A percentile compares a stretch with the other conserved stretches of the same genome.
phyloP scores from a whole-genome alignment of 2,329 filamentous ascomycete genomes.

The Fusarium mexicanum region DNA sequence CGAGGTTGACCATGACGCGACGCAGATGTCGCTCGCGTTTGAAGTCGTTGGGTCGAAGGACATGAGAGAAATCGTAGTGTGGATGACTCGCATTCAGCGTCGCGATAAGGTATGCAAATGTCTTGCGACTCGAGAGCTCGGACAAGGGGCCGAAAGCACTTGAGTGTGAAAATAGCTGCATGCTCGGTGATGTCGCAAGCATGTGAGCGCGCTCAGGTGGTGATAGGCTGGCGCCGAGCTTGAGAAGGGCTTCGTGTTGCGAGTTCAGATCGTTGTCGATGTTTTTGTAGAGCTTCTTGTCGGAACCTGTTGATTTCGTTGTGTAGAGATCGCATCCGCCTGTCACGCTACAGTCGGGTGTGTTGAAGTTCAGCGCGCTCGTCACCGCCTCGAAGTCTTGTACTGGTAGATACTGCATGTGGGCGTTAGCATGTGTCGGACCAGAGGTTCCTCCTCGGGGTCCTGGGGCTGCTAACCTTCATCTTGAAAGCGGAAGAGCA shows the following conservation, averaged over 20 bases:
- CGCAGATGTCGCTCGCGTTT: constrained; percentile 82
- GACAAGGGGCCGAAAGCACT: constrained; percentile 93
- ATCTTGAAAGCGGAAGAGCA: constrained; percentile 42
- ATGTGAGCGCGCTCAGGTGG: constrained; percentile 80
- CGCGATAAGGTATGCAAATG: constrained; percentile 95
- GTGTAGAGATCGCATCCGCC: constrained; percentile 97
- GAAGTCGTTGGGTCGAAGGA: constrained; percentile 89
- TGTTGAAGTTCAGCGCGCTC: constrained; percentile 94
- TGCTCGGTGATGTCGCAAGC: constrained; percentile 70
- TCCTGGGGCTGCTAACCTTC: constrained; percentile 48
- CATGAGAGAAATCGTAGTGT: constrained; percentile 95
- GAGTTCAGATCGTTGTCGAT: constrained; percentile 92
- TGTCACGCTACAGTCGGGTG: constrained; percentile 88
- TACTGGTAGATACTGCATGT: constrained; percentile 83
- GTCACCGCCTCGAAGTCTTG: constrained; percentile 92
- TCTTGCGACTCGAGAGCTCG: constrained; percentile 87
- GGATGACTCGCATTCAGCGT: constrained; percentile 92
- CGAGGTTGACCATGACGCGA: constrained; percentile 85
- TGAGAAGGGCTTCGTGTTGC: constrained; percentile 88
- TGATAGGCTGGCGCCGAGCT: constrained; percentile 86
- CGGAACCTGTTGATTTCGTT: constrained; percentile 91
- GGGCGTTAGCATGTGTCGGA: constrained; percentile 29
- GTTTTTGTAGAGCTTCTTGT: constrained; percentile 97
- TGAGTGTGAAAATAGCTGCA: constrained; percentile 74
- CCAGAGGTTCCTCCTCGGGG: neutral